Base-by-base conservation (phyloP, 78 protist genomes). In the Cavenderia fasciculata region DNA sequence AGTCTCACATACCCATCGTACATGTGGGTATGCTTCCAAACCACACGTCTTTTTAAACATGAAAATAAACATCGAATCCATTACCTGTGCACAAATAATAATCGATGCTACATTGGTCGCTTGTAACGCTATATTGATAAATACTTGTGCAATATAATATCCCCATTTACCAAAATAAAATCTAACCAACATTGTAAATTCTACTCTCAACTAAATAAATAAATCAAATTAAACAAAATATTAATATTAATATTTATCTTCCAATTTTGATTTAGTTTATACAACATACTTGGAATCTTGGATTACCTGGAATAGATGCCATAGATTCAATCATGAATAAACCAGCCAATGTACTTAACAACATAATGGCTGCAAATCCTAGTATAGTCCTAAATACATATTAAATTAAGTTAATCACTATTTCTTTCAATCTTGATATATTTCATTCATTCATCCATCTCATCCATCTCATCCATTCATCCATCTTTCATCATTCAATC, bases 21-120 rank as follows among this genome's bases (percentile, higher is more conserved):
- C 25, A 0, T n/a, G 19, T 0, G 86, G 86, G 27, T 52, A 77
- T 4, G 70, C 46, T 8, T 79, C 87, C 36, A 79, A 59, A 2
- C 90, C 94, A 72, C 74, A 76, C 21, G 94, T 77, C 21, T 36
- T 41, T 31, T 68, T 68, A 31, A 89, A 76, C 0, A 89, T 47
- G 49, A 62, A 77, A 18, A 89, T 41, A 4, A 89, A 29, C 11
- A 77, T 65, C 21, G 69, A 23, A 72, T 77, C 88, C 78, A 75
- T 59, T 8, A 87, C 93, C 33, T 74, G 94, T n/a, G 86, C 23
- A 89, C 74, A 34, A 10, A 73, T 61, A 38, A 89, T 89, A 27
- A 72, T 74, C 2, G 76, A 77, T 16, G 87, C 78, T 31, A 88
- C 52, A 47, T 89, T 66, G 18, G 88, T 51, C 29, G 49, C 68